These are phyloP conservation scores for Rosa multiflora DNA, from an alignment of 306 rosid species.

Conservation along the genomic window DNA sequence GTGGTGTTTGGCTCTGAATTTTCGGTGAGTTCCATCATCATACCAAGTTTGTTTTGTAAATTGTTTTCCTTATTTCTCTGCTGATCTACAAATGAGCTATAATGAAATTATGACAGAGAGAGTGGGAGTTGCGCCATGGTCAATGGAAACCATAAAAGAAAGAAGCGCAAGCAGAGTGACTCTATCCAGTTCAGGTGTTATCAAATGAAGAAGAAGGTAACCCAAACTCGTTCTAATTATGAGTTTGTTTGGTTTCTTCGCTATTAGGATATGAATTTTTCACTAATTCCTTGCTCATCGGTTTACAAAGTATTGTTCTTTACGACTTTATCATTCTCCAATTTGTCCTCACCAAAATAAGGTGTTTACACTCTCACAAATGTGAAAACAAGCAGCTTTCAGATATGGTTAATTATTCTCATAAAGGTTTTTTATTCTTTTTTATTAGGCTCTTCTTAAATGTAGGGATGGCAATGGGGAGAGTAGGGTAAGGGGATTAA, in stretches of 20 bases:
- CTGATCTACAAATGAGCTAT: too few relatives aligned
- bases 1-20: too few relatives aligned
- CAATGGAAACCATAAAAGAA: too few relatives aligned
- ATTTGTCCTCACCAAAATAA: neutral
- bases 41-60: too few relatives aligned
- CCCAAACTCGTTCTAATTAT: neutral
- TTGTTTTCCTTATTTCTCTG: too few relatives aligned
- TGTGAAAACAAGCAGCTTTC: neutral
- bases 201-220: neutral
- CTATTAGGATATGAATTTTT: too few relatives aligned
- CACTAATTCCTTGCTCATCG: too few relatives aligned
- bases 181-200: neutral
- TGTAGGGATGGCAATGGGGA: too few relatives aligned
- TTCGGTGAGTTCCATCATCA: too few relatives aligned
- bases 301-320: neutral
- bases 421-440: neutral
- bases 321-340: neutral
- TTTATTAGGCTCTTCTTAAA: neutral
- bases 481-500: too few relatives aligned
- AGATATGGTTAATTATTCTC: neutral
- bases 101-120: too few relatives aligned
- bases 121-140: too few relatives aligned
- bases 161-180: neutral
- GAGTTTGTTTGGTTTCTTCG: neutral
- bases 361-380: neutral